Base-by-base conservation (phyloP, 2,329 filamentous ascomycete genomes). In the Neospermospora avenae region DNA sequence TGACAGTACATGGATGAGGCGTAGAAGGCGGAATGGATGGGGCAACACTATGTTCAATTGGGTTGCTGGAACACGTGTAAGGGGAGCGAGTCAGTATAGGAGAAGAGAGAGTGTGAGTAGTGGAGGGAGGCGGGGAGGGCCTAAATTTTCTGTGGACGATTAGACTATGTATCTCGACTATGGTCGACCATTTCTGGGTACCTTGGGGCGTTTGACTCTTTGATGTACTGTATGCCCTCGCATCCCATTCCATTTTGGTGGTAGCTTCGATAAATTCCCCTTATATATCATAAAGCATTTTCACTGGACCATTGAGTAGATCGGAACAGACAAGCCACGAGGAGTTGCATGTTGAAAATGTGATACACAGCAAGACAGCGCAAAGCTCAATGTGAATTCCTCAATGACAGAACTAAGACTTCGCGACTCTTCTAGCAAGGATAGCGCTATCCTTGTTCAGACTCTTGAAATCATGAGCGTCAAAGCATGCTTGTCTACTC, bases 401-500 rank as follows among this genome's bases (percentile, higher is more conserved):
- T n/a, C n/a, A n/a, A n/a, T n/a, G n/a, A n/a, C n/a, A n/a, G n/a
- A n/a, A 31, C 35, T 18, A 54, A 20, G 35, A 42, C 31, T 59
- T 59, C 6, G 39, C 42, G 20, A 46, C 39, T 49, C 63, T 59
- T 20, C 59, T 53, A 16, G 55, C 66, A 5, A 78, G 66, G 10
- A 77, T 63, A 0, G 76, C 74, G 58, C 74, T 76, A 20, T 72
- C 69, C 13, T 73, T 67, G 4, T 69, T 65, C 18, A 84, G 78
- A 1, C 69, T 73, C 0, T 71, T 62, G 70, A 79, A 84, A 18
- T 80, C 73, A 67, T 84, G 81, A 0, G 82, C 81, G 67, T 84
- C 81, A 2, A 83, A 62, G 61, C 80, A 84, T 0, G 82, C 82
- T 63, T 77, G 76, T 3, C 82, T 74, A 2, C 80, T 82, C 2